Evolutionary conservation across 306 rosid genomes (phyloP).

Genomic region (Inga laurina): DNA sequence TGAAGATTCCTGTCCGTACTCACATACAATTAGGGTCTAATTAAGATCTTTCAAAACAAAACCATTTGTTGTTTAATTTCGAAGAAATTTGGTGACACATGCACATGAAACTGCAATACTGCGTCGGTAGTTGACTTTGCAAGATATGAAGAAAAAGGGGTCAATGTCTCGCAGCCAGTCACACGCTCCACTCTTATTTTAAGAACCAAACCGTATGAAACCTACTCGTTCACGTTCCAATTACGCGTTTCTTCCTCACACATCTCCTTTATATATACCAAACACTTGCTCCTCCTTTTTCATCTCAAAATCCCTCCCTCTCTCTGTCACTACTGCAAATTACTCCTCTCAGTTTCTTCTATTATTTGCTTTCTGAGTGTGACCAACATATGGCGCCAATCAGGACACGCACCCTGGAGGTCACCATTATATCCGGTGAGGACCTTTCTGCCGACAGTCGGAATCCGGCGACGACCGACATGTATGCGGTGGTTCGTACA

Average conservation of each 20-base stretch:
- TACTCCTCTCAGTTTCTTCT: background rate
- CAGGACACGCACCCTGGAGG: conserved; percentile 34
- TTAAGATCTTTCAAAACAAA: background rate
- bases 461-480: conserved; percentile 28
- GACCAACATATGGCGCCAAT: background rate
- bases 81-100: background rate
- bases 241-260: background rate
- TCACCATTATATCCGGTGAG: conserved; percentile 51
- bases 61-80: background rate
- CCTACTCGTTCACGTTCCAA: background rate
- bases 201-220: background rate
- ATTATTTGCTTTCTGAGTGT: background rate
- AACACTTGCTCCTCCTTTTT: background rate
- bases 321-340: background rate
- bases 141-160: background rate
- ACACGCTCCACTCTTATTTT: background rate
- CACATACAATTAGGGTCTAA: background rate
- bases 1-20: background rate
- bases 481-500: conserved; percentile 42
- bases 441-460: conserved; percentile 30
- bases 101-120: background rate
- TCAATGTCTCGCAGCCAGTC: background rate
- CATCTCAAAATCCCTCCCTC: background rate
- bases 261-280: background rate
- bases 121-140: background rate